A percentile compares a stretch with the other conserved stretches of the same genome.
phyloP scores from a whole-genome alignment of 176 grass and related monocot genomes.

The Alloteropsis semialata region DNA sequence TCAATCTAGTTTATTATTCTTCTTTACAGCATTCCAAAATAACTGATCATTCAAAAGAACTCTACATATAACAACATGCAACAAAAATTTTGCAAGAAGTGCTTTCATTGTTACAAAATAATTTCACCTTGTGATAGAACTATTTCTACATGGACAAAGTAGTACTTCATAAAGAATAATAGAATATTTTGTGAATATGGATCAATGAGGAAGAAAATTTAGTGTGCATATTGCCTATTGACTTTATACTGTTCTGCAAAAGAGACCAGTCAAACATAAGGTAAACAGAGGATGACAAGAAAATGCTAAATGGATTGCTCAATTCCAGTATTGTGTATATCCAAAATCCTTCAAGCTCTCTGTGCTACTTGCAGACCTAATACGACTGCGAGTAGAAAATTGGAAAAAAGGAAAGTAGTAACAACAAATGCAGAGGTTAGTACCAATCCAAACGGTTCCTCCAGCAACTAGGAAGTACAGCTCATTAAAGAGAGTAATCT shows the following conservation, averaged over 20 bases:
- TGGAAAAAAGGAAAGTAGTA: neutral
- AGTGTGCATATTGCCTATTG: neutral
- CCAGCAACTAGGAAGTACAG: conserved; percentile 94
- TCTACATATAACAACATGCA: neutral
- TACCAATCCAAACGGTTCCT: conserved; percentile 98
- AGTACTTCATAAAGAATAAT: neutral
- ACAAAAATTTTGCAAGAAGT: neutral
- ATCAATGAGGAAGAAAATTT: neutral
- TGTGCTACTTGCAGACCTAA: neutral
- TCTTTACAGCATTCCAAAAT: neutral
- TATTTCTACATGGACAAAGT: neutral
- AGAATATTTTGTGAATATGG: neutral
- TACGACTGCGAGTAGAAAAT: neutral
- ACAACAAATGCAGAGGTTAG: conserved; percentile 24
- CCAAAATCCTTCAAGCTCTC: neutral
- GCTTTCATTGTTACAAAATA: conserved; percentile 20
- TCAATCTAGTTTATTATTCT: neutral
- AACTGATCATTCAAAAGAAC: neutral
- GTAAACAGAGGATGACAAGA: neutral
- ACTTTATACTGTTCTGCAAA: neutral
- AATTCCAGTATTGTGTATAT: neutral
- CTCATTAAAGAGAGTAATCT: conserved; percentile 94
- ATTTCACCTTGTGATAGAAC: neutral
- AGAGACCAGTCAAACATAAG: neutral
- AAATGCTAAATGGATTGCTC: neutral